Evolutionary conservation across 305 asterid species (phyloP).

Genomic region (Fraxinus paxiana): DNA sequence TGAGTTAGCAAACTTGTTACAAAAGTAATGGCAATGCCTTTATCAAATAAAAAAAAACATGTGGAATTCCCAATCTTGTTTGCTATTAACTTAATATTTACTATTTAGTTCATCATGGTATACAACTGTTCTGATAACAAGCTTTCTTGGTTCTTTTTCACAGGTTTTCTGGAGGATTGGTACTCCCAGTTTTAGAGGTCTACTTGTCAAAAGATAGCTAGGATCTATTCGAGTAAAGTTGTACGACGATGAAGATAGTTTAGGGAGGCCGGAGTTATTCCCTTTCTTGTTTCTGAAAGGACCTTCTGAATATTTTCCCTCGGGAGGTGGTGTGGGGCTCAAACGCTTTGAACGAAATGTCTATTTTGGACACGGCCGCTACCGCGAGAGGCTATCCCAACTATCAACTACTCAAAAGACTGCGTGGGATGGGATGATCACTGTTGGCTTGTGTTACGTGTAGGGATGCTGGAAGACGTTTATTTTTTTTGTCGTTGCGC

Average conservation of each 20-base stretch:
- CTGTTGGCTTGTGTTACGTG: not conserved
- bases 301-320: not conserved
- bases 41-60: not conserved
- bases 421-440: not conserved
- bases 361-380: not conserved
- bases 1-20: not conserved
- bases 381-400: conserved; percentile 1
- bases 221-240: conserved; percentile 7
- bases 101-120: not conserved
- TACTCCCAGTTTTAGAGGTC: conserved; percentile 5
- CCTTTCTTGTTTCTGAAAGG: not conserved
- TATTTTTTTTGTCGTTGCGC: not conserved
- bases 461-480: not conserved
- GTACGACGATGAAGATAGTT: conserved; percentile 1
- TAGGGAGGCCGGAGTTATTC: conserved; percentile 6
- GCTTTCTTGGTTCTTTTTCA: conserved; percentile 3
- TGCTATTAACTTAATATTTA: not conserved
- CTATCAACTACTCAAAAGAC: conserved; percentile 11
- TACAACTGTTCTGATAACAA: not conserved
- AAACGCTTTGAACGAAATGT: not conserved
- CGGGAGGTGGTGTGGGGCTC: conserved; percentile 9
- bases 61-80: not conserved
- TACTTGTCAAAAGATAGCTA: conserved; percentile 13
- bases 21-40: not conserved
- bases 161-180: conserved; percentile 23